These are phyloP conservation scores for Nicotiana otophora DNA, from an alignment of 257 asterid species.

Conservation along the genomic window DNA sequence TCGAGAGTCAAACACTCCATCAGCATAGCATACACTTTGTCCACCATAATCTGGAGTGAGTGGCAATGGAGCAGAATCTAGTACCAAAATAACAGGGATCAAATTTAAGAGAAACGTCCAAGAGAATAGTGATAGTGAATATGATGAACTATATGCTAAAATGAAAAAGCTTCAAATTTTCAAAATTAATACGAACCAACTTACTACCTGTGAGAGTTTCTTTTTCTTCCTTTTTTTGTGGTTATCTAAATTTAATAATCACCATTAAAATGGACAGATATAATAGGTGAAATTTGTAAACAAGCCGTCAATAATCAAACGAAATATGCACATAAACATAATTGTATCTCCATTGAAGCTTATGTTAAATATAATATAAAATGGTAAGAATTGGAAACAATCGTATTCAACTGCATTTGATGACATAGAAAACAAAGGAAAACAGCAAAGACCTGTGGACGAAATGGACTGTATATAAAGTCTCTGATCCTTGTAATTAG, in stretches of 20 bases:
- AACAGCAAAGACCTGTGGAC: conserved; percentile 39
- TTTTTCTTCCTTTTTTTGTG: neutral
- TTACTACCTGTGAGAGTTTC: neutral
- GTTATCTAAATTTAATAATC: neutral
- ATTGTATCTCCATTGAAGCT: neutral
- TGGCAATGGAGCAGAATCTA: conserved; percentile 80
- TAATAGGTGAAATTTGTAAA: neutral
- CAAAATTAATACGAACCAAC: neutral
- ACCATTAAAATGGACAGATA: neutral
- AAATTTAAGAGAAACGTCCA: conserved; percentile 3
- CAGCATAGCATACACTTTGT: conserved; percentile 76
- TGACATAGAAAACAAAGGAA: conserved; percentile 5
- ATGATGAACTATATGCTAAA: conserved; percentile 6
- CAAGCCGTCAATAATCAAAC: neutral
- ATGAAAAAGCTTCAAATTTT: neutral
- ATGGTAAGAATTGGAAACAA: neutral
- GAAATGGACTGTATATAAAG: conserved; percentile 66
- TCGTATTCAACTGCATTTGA: neutral
- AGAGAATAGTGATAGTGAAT: neutral
- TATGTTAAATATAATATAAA: neutral
- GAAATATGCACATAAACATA: neutral
- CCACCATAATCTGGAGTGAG: conserved; percentile 82
- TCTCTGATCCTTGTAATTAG: conserved; percentile 89
- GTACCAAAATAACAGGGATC: neutral
- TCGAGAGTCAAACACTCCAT: conserved; percentile 80